phyloP scores from a whole-genome alignment of 1,139 yeast species.

The Candida albicans region DNA sequence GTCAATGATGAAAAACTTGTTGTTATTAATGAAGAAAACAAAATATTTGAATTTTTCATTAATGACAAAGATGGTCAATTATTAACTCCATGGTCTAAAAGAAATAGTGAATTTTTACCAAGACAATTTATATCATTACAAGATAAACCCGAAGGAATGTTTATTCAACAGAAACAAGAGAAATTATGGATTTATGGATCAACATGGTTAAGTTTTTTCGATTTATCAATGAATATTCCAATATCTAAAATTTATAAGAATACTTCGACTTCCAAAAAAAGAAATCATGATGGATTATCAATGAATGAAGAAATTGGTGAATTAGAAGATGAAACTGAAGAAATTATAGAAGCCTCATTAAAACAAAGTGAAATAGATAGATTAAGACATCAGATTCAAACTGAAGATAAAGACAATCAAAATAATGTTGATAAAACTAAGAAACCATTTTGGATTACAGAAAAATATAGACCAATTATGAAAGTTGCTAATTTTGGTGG shows the following conservation, averaged over 20 bases:
- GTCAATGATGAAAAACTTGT: constrained; percentile 53
- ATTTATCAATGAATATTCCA: constrained; percentile 63
- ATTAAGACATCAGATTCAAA: constrained; percentile 27
- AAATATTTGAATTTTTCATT: constrained; percentile 61
- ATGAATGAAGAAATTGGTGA: constrained; percentile 30
- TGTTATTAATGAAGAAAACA: constrained; percentile 73
- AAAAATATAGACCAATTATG: constrained; percentile 74
- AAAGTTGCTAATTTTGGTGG: constrained; percentile 58
- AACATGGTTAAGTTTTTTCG: constrained; percentile 79
- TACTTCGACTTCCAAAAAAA: constrained; percentile 42
- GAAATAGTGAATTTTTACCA: constrained; percentile 76
- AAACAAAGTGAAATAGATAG: constrained; percentile 33
- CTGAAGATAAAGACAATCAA: constrained; percentile 17
- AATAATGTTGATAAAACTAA: constrained; percentile 26
- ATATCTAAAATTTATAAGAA: constrained; percentile 31
- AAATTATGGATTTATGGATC: constrained; percentile 83
- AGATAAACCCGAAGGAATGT: constrained; percentile 77
- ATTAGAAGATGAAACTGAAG: constrained; percentile 27
- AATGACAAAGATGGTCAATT: constrained; percentile 32
- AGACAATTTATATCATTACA: constrained; percentile 55
- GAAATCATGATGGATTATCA: constrained; percentile 63
- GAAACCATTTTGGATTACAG: constrained; percentile 71
- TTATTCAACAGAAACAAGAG: constrained; percentile 39
- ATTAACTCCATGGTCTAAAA: constrained; percentile 77
- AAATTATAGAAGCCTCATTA: constrained; percentile 31